Conservation (phyloP, 2,329 filamentous ascomycete genomes). For the Monilinia aucupariae region DNA sequence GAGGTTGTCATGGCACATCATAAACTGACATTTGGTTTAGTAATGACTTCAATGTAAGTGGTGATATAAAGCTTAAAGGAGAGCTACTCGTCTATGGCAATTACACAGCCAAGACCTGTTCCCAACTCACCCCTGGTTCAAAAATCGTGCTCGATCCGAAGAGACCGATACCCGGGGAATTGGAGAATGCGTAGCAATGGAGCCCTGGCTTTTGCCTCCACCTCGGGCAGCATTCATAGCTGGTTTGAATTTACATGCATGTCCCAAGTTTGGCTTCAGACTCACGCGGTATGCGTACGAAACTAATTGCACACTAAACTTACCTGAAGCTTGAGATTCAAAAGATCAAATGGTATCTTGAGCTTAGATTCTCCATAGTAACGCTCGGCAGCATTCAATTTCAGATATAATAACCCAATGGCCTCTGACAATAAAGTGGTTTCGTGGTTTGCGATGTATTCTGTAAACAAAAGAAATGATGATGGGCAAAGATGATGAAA, state of each 20-base stretch:
- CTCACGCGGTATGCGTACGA: too few relatives aligned
- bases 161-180: constrained; percentile 27
- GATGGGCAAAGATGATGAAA: too few relatives aligned
- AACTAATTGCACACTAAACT: too few relatives aligned
- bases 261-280: background rate
- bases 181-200: constrained; percentile 13
- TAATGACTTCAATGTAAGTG: constrained; percentile 18
- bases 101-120: constrained; percentile 24
- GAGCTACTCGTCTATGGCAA: constrained; percentile 24
- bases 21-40: constrained; percentile 11
- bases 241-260: background rate
- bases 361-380: too few relatives aligned
- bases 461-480: too few relatives aligned
- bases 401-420: too few relatives aligned
- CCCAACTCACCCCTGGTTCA: constrained; percentile 21
- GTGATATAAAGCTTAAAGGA: constrained; percentile 22
- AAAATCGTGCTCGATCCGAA: constrained; percentile 26
- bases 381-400: too few relatives aligned
- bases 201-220: background rate
- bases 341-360: too few relatives aligned
- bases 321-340: too few relatives aligned
- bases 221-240: background rate
- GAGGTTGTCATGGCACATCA: background rate
- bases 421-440: too few relatives aligned
- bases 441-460: too few relatives aligned